Conservation (phyloP, 805 yeast species). For the Candida nemodendra region DNA sequence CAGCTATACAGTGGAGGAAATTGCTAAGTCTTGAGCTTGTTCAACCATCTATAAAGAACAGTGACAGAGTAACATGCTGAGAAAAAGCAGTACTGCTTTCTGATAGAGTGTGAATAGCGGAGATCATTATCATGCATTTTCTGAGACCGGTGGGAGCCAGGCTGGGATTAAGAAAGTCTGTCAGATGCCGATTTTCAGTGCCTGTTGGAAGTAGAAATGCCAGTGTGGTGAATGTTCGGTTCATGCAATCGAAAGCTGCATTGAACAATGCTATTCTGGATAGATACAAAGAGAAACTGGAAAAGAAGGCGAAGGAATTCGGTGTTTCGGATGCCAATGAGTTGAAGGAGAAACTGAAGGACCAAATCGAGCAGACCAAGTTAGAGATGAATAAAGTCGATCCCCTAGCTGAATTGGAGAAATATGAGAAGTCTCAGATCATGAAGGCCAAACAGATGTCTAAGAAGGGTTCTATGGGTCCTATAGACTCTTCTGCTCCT, state of each 20-base stretch:
- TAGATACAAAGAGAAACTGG: constrained; percentile 42
- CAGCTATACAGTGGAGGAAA: too few relatives aligned
- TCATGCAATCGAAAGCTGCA: constrained; percentile 27
- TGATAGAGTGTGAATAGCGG: too few relatives aligned
- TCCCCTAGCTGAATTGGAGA: constrained; percentile 68
- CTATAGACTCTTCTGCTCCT: constrained; percentile 37
- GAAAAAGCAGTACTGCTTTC: too few relatives aligned
- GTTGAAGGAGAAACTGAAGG: constrained; percentile 59
- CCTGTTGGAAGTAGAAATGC: constrained; percentile 26
- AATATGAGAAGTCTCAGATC: constrained; percentile 31
- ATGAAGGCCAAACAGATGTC: constrained; percentile 21
- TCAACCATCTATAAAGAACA: too few relatives aligned
- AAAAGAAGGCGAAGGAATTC: constrained; percentile 36
- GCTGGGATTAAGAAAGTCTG: too few relatives aligned
- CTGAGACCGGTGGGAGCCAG: too few relatives aligned
- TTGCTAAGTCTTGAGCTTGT: too few relatives aligned
- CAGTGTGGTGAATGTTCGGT: constrained; percentile 26
- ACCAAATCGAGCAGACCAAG: constrained; percentile 55
- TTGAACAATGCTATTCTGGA: constrained; percentile 33
- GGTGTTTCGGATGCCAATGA: constrained; percentile 55
- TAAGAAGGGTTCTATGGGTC: constrained; percentile 30
- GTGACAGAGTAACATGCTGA: too few relatives aligned
- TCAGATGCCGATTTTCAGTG: too few relatives aligned
- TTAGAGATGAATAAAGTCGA: constrained; percentile 60
- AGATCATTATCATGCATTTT: too few relatives aligned